Evolutionary conservation across 352 stramenopile genomes (phyloP).

Genomic region (Halophytophthora polymorphica): DNA sequence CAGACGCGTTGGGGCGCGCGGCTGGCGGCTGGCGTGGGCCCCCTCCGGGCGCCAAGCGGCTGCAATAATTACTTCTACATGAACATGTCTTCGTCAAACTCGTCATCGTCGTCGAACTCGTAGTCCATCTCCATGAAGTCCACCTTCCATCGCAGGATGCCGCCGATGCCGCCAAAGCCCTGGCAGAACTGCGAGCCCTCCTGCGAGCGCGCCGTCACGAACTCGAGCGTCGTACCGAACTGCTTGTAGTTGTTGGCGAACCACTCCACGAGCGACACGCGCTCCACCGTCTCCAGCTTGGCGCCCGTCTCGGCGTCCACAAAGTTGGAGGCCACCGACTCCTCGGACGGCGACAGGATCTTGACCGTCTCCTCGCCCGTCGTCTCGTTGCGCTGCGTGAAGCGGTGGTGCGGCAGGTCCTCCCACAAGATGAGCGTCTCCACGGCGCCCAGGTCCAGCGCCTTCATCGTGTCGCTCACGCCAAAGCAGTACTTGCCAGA

Average conservation of each 20-base stretch:
- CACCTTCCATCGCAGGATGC: slow-evolving; percentile 98
- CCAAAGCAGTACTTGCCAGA: slow-evolving; percentile 99
- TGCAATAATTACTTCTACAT: slow-evolving; percentile 83
- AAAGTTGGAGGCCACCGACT: slow-evolving; percentile 95
- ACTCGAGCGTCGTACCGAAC: slow-evolving; percentile 98
- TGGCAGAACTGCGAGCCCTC: slow-evolving; percentile 99
- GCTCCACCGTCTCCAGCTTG: slow-evolving; percentile 97
- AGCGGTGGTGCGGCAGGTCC: slow-evolving; percentile 95
- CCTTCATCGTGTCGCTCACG: slow-evolving; percentile 97
- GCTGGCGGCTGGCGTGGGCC: no score
- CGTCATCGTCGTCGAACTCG: slow-evolving; percentile 87
- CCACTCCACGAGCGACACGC: slow-evolving; percentile 98
- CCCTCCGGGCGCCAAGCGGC: slow-evolving; percentile 31
- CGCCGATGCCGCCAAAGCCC: slow-evolving; percentile 99
- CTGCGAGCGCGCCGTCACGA: slow-evolving; percentile 97
- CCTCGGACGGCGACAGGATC: slow-evolving; percentile 81
- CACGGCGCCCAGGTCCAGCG: slow-evolving; percentile 96
- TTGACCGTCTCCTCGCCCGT: slow-evolving; percentile 85
- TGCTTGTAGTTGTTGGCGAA: slow-evolving; percentile 99
- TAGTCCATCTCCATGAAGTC: slow-evolving; percentile 98
- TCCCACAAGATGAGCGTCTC: slow-evolving; percentile 99
- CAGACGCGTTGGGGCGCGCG: slow-evolving; percentile 18
- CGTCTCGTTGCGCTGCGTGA: slow-evolving; percentile 92
- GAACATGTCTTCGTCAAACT: slow-evolving; percentile 85
- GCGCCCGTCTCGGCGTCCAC: slow-evolving; percentile 92